Conservation (phyloP, 345 rosid genomes). For the Sonneratia alba region DNA sequence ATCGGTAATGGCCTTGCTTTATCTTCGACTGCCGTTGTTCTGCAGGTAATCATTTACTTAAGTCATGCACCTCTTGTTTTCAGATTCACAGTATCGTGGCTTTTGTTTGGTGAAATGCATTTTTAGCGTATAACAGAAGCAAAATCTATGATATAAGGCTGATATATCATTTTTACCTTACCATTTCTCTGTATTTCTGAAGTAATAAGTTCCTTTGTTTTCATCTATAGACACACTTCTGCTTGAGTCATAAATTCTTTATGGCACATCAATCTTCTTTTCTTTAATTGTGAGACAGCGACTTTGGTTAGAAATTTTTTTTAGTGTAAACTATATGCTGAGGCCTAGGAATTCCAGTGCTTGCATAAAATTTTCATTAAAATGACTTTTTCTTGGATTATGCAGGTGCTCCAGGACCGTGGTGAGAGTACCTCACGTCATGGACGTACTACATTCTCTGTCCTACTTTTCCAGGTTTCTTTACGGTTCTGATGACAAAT, state of each 20-base stretch:
- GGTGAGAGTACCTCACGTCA: conserved; percentile 99
- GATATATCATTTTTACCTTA: background rate
- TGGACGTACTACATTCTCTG: conserved; percentile 99
- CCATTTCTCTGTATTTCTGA: background rate
- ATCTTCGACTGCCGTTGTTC: conserved; percentile 96
- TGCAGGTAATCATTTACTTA: conserved; percentile 52
- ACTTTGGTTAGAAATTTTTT: background rate
- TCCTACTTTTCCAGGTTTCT: conserved; percentile 87
- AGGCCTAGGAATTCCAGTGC: background rate
- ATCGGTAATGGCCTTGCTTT: conserved; percentile 95
- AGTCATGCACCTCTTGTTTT: background rate
- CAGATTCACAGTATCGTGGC: background rate
- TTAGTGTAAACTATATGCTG: background rate
- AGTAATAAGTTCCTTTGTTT: too few species aligned
- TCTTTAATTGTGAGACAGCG: background rate
- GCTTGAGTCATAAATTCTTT: background rate
- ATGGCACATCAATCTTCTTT: background rate
- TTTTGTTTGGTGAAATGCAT: conserved; percentile 5
- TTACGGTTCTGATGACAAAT: conserved; percentile 4
- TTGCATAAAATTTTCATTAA: background rate
- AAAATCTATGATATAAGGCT: background rate
- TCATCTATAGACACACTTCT: background rate
- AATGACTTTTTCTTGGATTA: background rate
- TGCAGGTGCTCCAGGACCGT: conserved; percentile 95
- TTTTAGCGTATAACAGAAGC: background rate